phyloP scores from a whole-genome alignment of 345 rosid species.

The Gossypium bickii region DNA sequence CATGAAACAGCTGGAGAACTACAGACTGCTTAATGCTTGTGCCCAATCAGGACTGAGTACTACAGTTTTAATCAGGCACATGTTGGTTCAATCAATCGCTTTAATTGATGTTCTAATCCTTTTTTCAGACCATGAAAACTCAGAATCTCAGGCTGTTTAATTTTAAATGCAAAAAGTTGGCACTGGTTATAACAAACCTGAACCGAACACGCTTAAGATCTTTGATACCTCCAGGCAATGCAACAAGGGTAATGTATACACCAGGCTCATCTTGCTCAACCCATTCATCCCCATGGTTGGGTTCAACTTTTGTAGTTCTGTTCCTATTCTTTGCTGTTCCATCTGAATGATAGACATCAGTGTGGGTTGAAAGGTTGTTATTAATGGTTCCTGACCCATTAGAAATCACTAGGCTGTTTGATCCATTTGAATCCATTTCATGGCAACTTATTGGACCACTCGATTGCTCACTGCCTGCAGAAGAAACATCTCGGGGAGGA shows the following conservation, averaged over 20 bases:
- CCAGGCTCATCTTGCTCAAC: conserved; percentile 80
- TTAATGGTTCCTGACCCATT: conserved; percentile 35
- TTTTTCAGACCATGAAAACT: background rate
- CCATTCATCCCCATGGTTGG: conserved; percentile 50
- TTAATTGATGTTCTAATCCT: background rate
- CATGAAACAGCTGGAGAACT: conserved; percentile 2
- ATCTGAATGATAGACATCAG: conserved; percentile 39
- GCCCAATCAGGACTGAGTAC: background rate
- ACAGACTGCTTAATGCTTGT: background rate
- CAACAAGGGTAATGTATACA: conserved; percentile 61
- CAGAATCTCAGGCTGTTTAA: background rate
- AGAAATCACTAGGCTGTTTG: conserved; percentile 27
- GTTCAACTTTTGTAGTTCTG: conserved; percentile 41
- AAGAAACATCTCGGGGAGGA: conserved; percentile 28
- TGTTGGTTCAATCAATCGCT: background rate
- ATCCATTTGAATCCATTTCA: conserved; percentile 33
- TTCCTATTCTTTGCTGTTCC: conserved; percentile 36
- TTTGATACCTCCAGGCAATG: conserved; percentile 60
- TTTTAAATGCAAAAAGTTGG: background rate
- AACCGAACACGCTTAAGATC: conserved; percentile 82
- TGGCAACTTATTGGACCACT: conserved; percentile 25
- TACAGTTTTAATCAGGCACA: background rate
- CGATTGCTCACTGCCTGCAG: conserved; percentile 25
- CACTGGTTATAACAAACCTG: conserved; percentile 41
- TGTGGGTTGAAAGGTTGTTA: conserved; percentile 28